Base-by-base conservation (phyloP, 345 rosid genomes). In the Barbarea vulgaris region DNA sequence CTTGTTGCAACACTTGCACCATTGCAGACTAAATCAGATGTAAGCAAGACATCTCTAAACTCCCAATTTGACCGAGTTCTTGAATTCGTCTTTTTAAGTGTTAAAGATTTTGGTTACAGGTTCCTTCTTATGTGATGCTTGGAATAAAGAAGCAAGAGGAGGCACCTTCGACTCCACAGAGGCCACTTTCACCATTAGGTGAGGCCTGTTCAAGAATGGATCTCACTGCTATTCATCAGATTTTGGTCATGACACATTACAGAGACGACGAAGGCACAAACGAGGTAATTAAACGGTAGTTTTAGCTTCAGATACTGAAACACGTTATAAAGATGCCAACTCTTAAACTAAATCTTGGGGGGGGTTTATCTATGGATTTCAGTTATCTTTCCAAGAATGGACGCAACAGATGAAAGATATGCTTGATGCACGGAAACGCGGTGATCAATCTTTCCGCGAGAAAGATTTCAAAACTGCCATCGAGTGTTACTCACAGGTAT, bases 361-460 rank as follows among this genome's bases (percentile, higher is more conserved):
- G 30, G 34, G 24, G 47, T 18, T 28, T 53, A 34, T 46, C 42
- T 37, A 33, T 71, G 69, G 66, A 25, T 54, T 28, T 73, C 82
- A 93, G 99, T 81, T 93, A 77, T 93, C 98, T 77, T 93, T 93
- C 81, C 92, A 91, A 88, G 99, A 96, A 76, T 93, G 97, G 98
- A 93, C 98, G 2, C 99, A 93, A 66, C 99, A 89, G 75, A 96
- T 96, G 93, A 86, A 91, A 79, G 99, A 96, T 57, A 87, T 87
- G 96, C 84, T 93, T 57, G 98, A 96, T 55, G 90, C 95, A 19
- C 87, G 97, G 66, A 93, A 93, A 84, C 93, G 89, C 3, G 98
- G 99, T 48, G 99, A 96, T 78, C 85, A 65, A 68, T 90, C 98
- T 31, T 96, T 96, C 77, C 95, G 97, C 4, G 98, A 96, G 69